phyloP scores from a whole-genome alignment of 2,329 filamentous ascomycete species.

The Talaromyces pinophilus region DNA sequence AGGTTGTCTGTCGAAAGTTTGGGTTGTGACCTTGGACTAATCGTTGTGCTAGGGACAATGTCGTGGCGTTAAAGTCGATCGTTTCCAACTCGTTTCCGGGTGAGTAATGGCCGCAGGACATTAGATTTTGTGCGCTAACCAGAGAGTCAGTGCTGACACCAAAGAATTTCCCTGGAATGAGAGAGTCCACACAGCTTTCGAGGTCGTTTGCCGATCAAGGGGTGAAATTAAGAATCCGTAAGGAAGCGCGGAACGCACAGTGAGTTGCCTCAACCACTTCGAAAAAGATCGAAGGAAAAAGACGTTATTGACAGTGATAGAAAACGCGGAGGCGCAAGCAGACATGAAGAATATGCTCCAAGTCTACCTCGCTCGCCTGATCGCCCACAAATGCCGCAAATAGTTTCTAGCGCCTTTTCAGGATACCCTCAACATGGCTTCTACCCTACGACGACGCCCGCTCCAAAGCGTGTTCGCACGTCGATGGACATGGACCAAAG shows the following conservation, averaged over 20 bases:
- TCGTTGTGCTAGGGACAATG: slow-evolving; percentile 38
- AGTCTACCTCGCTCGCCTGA: slow-evolving; percentile 43
- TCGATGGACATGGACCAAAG: slow-evolving; percentile 42
- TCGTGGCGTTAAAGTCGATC: slow-evolving; percentile 56
- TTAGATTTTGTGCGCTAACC: not conserved
- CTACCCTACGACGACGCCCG: slow-evolving; percentile 33
- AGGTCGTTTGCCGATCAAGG: slow-evolving; percentile 84
- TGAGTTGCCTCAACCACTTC: slow-evolving; percentile 25
- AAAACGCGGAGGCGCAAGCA: slow-evolving; percentile 42
- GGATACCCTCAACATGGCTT: slow-evolving; percentile 39
- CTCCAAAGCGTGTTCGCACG: slow-evolving; percentile 42
- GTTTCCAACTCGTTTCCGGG: slow-evolving; percentile 69
- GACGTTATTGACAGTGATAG: slow-evolving; percentile 30
- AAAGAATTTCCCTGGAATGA: slow-evolving; percentile 77
- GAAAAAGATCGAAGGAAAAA: not conserved
- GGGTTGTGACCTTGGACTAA: not conserved
- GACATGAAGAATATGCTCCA: slow-evolving; percentile 41
- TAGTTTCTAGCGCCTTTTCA: slow-evolving; percentile 35
- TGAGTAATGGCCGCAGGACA: slow-evolving; percentile 36
- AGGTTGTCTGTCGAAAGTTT: slow-evolving; percentile 18
- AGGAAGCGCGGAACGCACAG: slow-evolving; percentile 69
- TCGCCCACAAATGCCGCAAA: slow-evolving; percentile 37
- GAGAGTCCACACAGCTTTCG: slow-evolving; percentile 78
- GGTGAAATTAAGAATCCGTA: slow-evolving; percentile 76
- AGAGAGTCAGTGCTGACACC: slow-evolving; percentile 42